A percentile compares a stretch with the other conserved stretches of the same genome.
Evolutionary conservation across 2,329 filamentous ascomycete genomes (phyloP).

Genomic region (Xylariomycetidae sp.): DNA sequence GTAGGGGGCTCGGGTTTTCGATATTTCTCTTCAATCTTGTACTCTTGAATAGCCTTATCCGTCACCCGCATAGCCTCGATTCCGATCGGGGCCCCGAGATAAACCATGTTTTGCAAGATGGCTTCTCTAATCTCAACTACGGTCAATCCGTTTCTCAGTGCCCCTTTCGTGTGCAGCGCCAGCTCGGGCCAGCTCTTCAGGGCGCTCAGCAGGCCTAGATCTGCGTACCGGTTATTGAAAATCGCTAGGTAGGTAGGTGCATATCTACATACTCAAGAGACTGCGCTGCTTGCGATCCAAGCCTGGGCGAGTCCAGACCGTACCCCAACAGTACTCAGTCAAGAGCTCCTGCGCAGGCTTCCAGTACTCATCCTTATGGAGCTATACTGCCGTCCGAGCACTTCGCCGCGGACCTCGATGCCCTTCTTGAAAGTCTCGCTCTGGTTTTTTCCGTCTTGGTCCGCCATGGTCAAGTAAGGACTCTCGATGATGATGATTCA

Average conservation of each 20-base stretch:
- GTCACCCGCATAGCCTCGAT: conserved; percentile 35
- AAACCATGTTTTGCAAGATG: conserved; percentile 40
- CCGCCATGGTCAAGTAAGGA: too few species aligned
- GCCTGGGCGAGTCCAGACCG: conserved; percentile 59
- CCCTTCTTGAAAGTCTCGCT: too few species aligned
- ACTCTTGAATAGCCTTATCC: conserved; percentile 26
- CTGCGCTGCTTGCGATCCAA: conserved; percentile 57
- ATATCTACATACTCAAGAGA: conserved; percentile 38
- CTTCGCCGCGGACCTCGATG: too few species aligned
- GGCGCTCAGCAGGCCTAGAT: conserved; percentile 57
- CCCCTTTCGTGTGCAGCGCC: conserved; percentile 57
- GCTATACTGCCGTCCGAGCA: too few species aligned
- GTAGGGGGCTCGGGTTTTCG: too few species aligned
- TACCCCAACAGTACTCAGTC: conserved; percentile 62
- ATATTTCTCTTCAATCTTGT: too few species aligned
- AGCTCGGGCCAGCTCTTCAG: conserved; percentile 57
- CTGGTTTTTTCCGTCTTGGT: too few species aligned
- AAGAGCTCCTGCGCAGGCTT: conserved; percentile 57
- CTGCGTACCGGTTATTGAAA: neutral
- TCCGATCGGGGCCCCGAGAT: conserved; percentile 39
- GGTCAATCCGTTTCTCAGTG: conserved; percentile 56
- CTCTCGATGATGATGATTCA: too few species aligned
- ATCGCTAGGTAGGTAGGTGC: neutral
- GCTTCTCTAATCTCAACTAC: conserved; percentile 61
- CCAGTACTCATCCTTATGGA: too few species aligned